A percentile compares a stretch with the other conserved stretches of the same genome.
These are phyloP conservation scores for Tetrahymena elliotti DNA, from an alignment of 73 alveolate species.

Conservation along the genomic window DNA sequence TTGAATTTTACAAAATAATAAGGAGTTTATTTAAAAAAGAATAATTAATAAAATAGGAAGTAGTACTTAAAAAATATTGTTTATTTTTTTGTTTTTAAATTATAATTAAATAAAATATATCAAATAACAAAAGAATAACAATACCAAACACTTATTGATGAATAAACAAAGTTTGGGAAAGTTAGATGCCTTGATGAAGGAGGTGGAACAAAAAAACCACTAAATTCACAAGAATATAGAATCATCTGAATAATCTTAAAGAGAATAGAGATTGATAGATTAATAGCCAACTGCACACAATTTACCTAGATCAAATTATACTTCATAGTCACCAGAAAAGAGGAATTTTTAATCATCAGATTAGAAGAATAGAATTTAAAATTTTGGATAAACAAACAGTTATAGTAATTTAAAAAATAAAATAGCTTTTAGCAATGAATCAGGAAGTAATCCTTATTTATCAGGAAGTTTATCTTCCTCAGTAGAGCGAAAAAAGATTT, in stretches of 20 bases:
- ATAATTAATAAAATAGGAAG: not conserved
- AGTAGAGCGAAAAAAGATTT: not conserved
- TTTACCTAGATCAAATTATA: not conserved
- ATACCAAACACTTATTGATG: not conserved
- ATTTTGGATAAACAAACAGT: not conserved
- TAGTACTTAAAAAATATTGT: not conserved
- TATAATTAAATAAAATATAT: not conserved
- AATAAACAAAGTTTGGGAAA: not conserved
- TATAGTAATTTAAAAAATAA: not conserved
- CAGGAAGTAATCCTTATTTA: not conserved
- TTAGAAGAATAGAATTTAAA: not conserved
- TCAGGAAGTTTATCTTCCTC: not conserved
- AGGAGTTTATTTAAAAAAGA: not conserved
- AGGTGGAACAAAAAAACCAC: not conserved
- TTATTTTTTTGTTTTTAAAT: not conserved
- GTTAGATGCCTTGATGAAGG: not conserved
- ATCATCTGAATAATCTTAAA: not conserved
- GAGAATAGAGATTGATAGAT: not conserved
- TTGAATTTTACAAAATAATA: not conserved
- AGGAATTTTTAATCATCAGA: not conserved
- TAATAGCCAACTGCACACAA: not conserved
- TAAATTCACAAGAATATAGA: not conserved
- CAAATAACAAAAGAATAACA: not conserved
- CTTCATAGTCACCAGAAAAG: not conserved
- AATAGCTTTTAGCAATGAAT: not conserved